Evolutionary conservation across 164 flowering plant genomes (phyloP).

Genomic region (Macadamia tetraphylla): DNA sequence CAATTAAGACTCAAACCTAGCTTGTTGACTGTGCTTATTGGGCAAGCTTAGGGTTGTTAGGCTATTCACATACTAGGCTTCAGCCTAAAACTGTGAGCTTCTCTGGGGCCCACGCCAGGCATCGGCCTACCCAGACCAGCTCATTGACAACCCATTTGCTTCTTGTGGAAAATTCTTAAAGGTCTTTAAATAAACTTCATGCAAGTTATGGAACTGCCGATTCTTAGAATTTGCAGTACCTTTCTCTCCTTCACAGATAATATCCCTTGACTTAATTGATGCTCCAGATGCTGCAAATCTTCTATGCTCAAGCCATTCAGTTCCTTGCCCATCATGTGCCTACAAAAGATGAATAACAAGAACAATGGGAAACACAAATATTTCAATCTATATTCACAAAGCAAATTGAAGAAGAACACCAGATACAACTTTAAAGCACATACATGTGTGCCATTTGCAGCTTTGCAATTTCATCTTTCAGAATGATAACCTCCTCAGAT

Average conservation of each 20-base stretch:
- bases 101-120: too few relatives aligned
- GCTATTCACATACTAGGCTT: too few relatives aligned
- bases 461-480: conserved; percentile 57
- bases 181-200: neutral
- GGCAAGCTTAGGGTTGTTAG: too few relatives aligned
- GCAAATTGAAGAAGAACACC: neutral
- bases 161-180: neutral
- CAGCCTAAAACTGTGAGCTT: too few relatives aligned
- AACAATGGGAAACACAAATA: neutral
- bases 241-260: conserved; percentile 58
- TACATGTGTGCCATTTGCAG: conserved; percentile 55
- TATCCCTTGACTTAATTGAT: conserved; percentile 61
- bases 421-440: conserved; percentile 14
- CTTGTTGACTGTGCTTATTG: too few relatives aligned
- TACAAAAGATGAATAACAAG: conserved; percentile 12
- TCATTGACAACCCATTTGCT: neutral
- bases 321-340: conserved; percentile 69
- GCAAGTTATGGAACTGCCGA: neutral
- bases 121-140: too few relatives aligned
- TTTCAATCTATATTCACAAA: neutral
- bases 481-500: conserved; percentile 33
- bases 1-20: too few relatives aligned
- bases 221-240: conserved; percentile 27
- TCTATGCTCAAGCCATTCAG: conserved; percentile 49
- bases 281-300: conserved; percentile 65